Conservation (phyloP, 768 basidiomycete species). For the Lactarius trivialis region DNA sequence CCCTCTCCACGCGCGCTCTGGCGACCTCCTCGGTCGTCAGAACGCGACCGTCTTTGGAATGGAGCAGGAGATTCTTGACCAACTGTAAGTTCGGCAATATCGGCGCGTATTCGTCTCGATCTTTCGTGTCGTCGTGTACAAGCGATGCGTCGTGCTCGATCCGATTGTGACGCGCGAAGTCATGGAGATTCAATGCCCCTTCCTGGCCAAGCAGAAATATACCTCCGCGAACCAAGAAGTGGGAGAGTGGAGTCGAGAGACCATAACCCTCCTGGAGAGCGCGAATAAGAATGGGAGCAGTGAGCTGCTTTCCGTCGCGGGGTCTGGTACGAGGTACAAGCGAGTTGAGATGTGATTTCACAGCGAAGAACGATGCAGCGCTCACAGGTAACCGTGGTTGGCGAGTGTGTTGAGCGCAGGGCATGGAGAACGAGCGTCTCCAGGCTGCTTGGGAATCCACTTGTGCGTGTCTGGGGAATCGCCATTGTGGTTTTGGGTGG, state of each 20-base stretch:
- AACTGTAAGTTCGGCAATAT: slow-evolving; percentile 31
- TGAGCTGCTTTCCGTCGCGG: slow-evolving; percentile 45
- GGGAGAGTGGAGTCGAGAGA: slow-evolving; percentile 49
- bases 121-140: slow-evolving; percentile 40
- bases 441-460: slow-evolving; percentile 6
- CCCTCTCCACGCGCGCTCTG: slow-evolving; percentile 41
- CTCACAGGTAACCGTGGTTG: slow-evolving; percentile 71
- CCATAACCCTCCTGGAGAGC: slow-evolving; percentile 58
- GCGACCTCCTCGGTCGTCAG: slow-evolving; percentile 45
- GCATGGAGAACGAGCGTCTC: slow-evolving; percentile 57
- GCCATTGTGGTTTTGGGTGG: background rate
- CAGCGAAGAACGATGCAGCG: slow-evolving; percentile 6
- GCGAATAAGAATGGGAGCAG: slow-evolving; percentile 40
- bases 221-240: slow-evolving; percentile 39
- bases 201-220: slow-evolving; percentile 24
- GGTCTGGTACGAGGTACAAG: slow-evolving; percentile 33
- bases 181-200: slow-evolving; percentile 39
- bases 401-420: slow-evolving; percentile 71
- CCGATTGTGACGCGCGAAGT: slow-evolving; percentile 46
- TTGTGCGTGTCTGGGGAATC: background rate
- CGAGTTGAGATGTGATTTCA: background rate
- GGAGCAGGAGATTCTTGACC: slow-evolving; percentile 30
- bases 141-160: slow-evolving; percentile 66
- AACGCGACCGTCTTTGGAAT: slow-evolving; percentile 20
- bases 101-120: slow-evolving; percentile 38